These are phyloP conservation scores for Torulaspora maleeae DNA, from an alignment of 805 yeast genomes.

Conservation along the genomic window DNA sequence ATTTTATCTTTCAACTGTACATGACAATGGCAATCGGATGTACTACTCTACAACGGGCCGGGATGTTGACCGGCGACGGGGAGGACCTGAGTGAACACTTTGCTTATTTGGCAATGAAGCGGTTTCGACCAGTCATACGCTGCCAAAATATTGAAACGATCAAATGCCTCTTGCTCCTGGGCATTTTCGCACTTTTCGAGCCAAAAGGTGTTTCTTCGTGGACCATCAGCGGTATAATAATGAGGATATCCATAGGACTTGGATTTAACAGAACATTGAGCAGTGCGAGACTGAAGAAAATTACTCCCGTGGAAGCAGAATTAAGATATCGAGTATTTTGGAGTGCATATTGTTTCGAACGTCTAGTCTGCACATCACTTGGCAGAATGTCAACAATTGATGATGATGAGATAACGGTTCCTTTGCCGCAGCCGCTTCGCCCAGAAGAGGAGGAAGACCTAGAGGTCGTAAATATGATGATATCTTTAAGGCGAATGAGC, in stretches of 20 bases:
- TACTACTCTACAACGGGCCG: conserved; percentile 44
- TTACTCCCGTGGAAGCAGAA: conserved; percentile 39
- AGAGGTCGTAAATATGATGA: conserved; percentile 40
- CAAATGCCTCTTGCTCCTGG: conserved; percentile 41
- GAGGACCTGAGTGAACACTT: conserved; percentile 40
- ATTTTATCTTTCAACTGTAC: conserved; percentile 42
- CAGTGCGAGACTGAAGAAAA: conserved; percentile 27
- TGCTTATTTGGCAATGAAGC: conserved; percentile 40
- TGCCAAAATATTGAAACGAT: conserved; percentile 41
- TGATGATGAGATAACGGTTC: conserved; percentile 48
- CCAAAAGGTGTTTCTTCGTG: conserved; percentile 47
- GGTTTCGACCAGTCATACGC: conserved; percentile 37
- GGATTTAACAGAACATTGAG: conserved; percentile 43
- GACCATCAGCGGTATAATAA: conserved; percentile 47
- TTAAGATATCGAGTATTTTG: conserved; percentile 45
- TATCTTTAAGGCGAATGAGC: conserved; percentile 44
- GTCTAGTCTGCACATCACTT: conserved; percentile 45
- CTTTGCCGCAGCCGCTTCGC: conserved; percentile 38
- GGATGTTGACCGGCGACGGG: conserved; percentile 36
- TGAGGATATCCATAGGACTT: conserved; percentile 42
- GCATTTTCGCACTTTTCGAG: conserved; percentile 49
- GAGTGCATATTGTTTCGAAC: conserved; percentile 47
- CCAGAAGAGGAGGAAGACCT: conserved; percentile 42
- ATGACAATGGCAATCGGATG: conserved; percentile 55
- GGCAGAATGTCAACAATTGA: conserved; percentile 47